Base-by-base conservation (phyloP, 2,329 filamentous ascomycete genomes). In the Geosmithia flava region DNA sequence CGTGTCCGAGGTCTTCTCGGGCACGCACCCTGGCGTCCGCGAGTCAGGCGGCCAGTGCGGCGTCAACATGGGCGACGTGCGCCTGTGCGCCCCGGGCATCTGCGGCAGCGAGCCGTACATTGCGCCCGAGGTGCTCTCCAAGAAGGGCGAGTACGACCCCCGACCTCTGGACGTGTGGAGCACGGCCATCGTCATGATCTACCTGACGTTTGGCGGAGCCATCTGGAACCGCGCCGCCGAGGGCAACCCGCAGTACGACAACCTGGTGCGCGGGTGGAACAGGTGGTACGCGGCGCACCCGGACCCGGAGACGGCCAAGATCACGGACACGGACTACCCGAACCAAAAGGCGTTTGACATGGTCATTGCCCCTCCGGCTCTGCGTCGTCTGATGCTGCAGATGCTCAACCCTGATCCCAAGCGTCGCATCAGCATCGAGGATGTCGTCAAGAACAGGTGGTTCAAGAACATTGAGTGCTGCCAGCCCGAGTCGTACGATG, bases 31-130 rank as follows among this genome's bases (percentile, higher is more conserved):
- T 1, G 88, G 87, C 29, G 67, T 89, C 41, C 76, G 85, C 51
- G 79, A 83, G 56, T 77, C 85, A 13, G 80, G 80, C 47, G 85
- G 85, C 48, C 75, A 85, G 58, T 90, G 85, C 62, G 85, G 84
- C 45, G 76, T 77, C 58, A 77, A 82, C 54, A 87, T 90, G 78
- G 75, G 74, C 27, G 79, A 83, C 5, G 62, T 87, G 8, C 80
- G 85, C 40, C 71, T 83, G 33, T 93, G 86, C 62, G 70, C 76
- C 42, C 86, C 88, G 4, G 88, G 87, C 19, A 85, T 94, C 54
- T 91, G 87, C 62, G 88, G 88, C 52, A 91, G 85, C 59, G 72
- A 85, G 56, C 88, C 88, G 1, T 95, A 95, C 62, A 89, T 93
- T 56, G 86, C 88, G 0, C 89, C 89, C 1, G 88, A 95, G 62